Conservation (phyloP, 2,329 filamentous ascomycete genomes). For the Neophaeococcomyces mojaviensis region DNA sequence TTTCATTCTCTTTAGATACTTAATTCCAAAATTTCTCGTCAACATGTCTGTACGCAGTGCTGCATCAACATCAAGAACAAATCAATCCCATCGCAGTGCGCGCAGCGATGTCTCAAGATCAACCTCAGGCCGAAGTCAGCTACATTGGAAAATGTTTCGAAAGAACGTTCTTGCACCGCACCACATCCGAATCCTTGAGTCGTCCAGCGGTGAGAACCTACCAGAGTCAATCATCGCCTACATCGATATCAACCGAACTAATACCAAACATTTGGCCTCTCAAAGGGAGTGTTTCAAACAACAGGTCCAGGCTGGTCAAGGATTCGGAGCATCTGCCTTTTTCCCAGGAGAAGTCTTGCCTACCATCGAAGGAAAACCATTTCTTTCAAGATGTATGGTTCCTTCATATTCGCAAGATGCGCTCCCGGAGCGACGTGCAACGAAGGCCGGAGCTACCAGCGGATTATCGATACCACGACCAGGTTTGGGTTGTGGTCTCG, state of each 20-base stretch:
- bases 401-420: conserved; percentile 19
- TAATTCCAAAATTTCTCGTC: too few relatives aligned
- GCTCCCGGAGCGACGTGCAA: conserved; percentile 17
- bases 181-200: conserved; percentile 18
- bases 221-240: conserved; percentile 14
- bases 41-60: too few relatives aligned
- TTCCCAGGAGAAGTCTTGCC: conserved; percentile 22
- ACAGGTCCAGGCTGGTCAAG: conserved; percentile 18
- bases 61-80: too few relatives aligned
- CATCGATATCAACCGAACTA: conserved; percentile 15
- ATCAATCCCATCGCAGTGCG: too few relatives aligned
- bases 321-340: conserved; percentile 20
- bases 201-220: conserved; percentile 11
- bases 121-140: conserved; percentile 18
- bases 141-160: conserved; percentile 18
- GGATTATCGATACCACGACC: conserved; percentile 17
- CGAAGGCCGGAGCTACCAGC: conserved; percentile 12
- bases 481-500: conserved; percentile 21
- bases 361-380: conserved; percentile 13
- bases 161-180: conserved; percentile 19
- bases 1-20: too few relatives aligned
- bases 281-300: conserved; percentile 17
- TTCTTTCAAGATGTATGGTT: conserved; percentile 20
- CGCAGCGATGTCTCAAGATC: conserved; percentile 8
- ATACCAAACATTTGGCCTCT: conserved; percentile 12